phyloP scores from a whole-genome alignment of 306 rosid genomes.

The Fragaria iinumae region DNA sequence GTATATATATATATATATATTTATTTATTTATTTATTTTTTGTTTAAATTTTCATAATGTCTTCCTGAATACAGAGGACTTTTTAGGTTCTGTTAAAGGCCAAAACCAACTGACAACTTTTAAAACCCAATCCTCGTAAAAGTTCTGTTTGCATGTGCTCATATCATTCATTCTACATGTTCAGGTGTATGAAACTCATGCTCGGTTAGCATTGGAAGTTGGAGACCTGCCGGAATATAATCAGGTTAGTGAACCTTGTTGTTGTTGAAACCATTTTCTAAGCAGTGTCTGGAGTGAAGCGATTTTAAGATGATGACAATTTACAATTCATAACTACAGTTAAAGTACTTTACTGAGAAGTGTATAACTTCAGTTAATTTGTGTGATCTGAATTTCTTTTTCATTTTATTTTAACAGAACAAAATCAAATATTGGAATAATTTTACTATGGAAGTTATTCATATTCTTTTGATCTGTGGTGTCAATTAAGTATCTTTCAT shows the following conservation, averaged over 20 bases:
- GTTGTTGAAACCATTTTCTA: background rate
- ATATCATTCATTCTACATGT: constrained; percentile 13
- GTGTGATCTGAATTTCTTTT: background rate
- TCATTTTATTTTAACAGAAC: background rate
- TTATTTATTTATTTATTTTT: too few relatives aligned
- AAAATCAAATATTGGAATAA: background rate
- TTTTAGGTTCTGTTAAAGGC: background rate
- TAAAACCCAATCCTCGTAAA: background rate
- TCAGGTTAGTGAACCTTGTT: constrained; percentile 56
- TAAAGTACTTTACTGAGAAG: background rate
- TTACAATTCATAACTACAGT: background rate
- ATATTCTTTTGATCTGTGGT: background rate
- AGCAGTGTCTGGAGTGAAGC: background rate
- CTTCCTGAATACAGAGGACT: too few relatives aligned
- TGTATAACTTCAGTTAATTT: background rate
- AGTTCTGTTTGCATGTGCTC: background rate
- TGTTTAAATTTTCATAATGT: background rate
- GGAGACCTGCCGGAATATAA: constrained; percentile 96
- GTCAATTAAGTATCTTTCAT: constrained; percentile 23
- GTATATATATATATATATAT: too few relatives aligned
- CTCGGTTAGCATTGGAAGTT: constrained; percentile 79
- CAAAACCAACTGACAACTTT: background rate
- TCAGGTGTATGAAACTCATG: constrained; percentile 98
- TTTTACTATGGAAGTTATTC: background rate
- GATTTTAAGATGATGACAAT: background rate